Conservation (phyloP, 306 rosid species). For the Malus orientalis region DNA sequence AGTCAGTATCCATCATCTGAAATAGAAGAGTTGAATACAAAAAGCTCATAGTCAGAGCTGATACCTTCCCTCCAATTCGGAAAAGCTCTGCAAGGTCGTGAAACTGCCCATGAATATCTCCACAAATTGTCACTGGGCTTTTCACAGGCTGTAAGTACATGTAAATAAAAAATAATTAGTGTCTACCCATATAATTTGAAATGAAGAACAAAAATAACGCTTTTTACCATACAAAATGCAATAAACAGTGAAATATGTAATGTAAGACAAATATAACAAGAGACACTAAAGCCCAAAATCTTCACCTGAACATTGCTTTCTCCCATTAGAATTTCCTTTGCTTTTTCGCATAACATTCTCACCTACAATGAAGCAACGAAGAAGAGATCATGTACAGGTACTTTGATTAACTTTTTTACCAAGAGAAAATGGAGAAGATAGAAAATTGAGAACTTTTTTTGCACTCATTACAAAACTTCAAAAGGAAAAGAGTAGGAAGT, state of each 20-base stretch:
- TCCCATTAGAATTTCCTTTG: constrained; percentile 87
- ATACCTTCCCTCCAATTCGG: constrained; percentile 99
- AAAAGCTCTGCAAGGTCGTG: constrained; percentile 99
- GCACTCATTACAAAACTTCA: neutral
- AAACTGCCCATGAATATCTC: constrained; percentile 99
- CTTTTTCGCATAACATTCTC: constrained; percentile 78
- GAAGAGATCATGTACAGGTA: neutral
- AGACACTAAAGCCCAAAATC: neutral
- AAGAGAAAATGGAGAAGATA: neutral
- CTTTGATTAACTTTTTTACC: neutral
- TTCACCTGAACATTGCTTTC: constrained; percentile 98
- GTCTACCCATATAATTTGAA: constrained; percentile 3
- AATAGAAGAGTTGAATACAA: constrained; percentile 25
- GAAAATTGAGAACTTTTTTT: neutral
- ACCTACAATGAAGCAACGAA: constrained; percentile 51
- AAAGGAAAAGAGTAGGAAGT: neutral
- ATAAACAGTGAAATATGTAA: constrained; percentile 3
- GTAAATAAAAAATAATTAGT: constrained; percentile 16
- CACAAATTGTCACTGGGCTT: constrained; percentile 99
- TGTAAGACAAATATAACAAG: neutral
- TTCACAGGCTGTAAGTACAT: constrained; percentile 77
- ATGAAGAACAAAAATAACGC: neutral
- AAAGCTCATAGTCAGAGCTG: constrained; percentile 25
- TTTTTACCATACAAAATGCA: neutral
- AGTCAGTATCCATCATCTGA: constrained; percentile 19